Percentiles rank a stretch among this genome's conserved stretches.
These are phyloP conservation scores for Bipolaris zeicola DNA, from an alignment of 2,329 filamentous ascomycete genomes.

Conservation along the genomic window DNA sequence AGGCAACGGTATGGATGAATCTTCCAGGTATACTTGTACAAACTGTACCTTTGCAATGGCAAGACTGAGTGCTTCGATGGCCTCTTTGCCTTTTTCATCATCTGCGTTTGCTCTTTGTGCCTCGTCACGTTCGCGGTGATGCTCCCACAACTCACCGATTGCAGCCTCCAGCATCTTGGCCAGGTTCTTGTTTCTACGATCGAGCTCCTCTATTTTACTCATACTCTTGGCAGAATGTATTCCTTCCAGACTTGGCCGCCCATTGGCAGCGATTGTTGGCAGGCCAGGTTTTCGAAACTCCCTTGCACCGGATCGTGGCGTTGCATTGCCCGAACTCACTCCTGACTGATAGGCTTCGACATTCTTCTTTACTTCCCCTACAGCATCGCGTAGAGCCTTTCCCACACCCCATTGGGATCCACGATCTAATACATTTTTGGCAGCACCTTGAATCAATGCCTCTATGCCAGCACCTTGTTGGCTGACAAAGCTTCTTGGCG, in stretches of 20 bases:
- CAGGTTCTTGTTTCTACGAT: slow-evolving; percentile 69
- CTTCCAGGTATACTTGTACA: slow-evolving; percentile 57
- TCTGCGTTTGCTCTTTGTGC: slow-evolving; percentile 35
- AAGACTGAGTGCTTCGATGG: slow-evolving; percentile 52
- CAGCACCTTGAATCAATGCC: slow-evolving; percentile 74
- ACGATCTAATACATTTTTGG: slow-evolving; percentile 73
- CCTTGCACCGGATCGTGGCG: slow-evolving; percentile 42
- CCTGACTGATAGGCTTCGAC: slow-evolving; percentile 66
- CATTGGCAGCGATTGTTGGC: slow-evolving; percentile 24
- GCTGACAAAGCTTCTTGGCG: slow-evolving; percentile 34
- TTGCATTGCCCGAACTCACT: slow-evolving; percentile 34
- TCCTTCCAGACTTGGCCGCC: slow-evolving; percentile 29
- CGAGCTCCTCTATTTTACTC: slow-evolving; percentile 54
- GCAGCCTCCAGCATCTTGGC: slow-evolving; percentile 72
- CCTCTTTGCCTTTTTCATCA: slow-evolving; percentile 34
- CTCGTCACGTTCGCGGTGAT: slow-evolving; percentile 60
- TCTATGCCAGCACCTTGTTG: slow-evolving; percentile 61
- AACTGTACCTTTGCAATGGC: slow-evolving; percentile 59
- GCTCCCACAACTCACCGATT: slow-evolving; percentile 65
- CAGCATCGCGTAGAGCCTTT: slow-evolving; percentile 77
- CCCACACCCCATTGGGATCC: slow-evolving; percentile 80
- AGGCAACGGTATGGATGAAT: slow-evolving; percentile 53
- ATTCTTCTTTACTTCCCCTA: slow-evolving; percentile 79
- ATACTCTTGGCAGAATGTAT: slow-evolving; percentile 29
- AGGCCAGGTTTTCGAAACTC: slow-evolving; percentile 42